Conservation (phyloP, 495 filamentous ascomycete genomes). For the Neurospora sp. region DNA sequence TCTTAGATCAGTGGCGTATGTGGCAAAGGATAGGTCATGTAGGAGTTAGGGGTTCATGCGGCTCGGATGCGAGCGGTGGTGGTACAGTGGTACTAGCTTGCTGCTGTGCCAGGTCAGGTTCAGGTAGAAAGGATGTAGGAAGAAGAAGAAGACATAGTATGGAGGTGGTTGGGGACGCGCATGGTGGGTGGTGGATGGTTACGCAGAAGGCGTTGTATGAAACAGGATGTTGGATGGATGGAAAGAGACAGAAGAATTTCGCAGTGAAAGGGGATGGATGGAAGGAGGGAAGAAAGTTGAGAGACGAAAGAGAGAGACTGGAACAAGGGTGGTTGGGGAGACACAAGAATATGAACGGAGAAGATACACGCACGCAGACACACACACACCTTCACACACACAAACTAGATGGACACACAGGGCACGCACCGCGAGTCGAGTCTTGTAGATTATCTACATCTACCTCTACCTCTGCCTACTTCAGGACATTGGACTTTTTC, state of each 20-base stretch:
- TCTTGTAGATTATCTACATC: not conserved
- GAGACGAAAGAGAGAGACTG: not conserved
- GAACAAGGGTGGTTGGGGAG: not conserved
- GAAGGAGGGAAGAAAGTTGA: not conserved
- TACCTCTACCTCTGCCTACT: not conserved
- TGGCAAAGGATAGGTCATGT: not conserved
- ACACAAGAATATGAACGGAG: not conserved
- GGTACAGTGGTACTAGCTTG: not conserved
- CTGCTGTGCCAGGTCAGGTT: not conserved
- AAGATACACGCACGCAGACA: not conserved
- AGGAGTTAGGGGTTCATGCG: not conserved
- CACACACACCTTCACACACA: not conserved
- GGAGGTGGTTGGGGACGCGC: not conserved
- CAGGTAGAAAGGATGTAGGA: not conserved
- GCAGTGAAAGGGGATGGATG: not conserved
- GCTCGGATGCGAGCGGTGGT: not conserved
- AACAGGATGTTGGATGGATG: not conserved
- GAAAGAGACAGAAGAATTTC: not conserved
- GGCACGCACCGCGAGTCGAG: not conserved
- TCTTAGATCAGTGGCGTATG: slow-evolving; percentile 11
- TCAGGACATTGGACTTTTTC: not conserved
- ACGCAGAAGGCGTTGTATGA: not conserved
- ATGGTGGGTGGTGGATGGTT: not conserved
- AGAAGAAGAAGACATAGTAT: not conserved
- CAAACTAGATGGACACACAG: not conserved